Base-by-base conservation (phyloP, 2,329 filamentous ascomycete genomes). In the Penicillium janthinellum region DNA sequence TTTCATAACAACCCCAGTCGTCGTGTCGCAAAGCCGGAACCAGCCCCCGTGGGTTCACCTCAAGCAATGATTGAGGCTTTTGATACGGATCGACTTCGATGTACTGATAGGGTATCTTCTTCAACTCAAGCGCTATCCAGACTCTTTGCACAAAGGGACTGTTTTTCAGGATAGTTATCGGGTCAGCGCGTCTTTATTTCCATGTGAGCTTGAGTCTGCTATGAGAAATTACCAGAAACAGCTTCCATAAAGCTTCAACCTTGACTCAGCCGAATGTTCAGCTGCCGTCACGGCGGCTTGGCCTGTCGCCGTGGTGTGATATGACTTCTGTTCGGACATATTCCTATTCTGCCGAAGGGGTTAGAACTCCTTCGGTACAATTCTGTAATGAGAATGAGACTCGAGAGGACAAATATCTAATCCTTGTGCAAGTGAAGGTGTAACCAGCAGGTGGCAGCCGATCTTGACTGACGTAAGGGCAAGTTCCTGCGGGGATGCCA, bases 81-180 rank as follows among this genome's bases (percentile, higher is more conserved):
- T 88, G 86, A 71, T 91, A 92, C 7, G 91, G 90, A 70, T 96
- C 90, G 48, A 91, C 87, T 75, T 96, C 92, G 67, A 92, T 88
- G 75, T 96, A 96, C 72, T 96, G 90, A 71, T 96, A 96, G 39
- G 85, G 79, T 8, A 95, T 82, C 17, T 86, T 84, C 73, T 95
- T 95, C 68, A 88, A 82, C 74, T 96, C 91, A 38, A 96, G 82
- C 0, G 91, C 90, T 64, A 96, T 95, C 92, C 92, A 96, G 28
- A 95, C 90, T 17, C 91, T 86, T 72, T 96, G 91, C 1, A 92
- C 91, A 72, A 94, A 95, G 28, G 91, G 91, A 70, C 89, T 90
- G 7, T 53, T n/a, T 42, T n/a, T 25, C 7, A 59, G 34, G 34
- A 44, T n/a, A 53, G 56, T 15, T 28, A 50, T 54, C 14, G 38